Conservation (phyloP, 2,329 filamentous ascomycete species). For the Fusarium metavorans region DNA sequence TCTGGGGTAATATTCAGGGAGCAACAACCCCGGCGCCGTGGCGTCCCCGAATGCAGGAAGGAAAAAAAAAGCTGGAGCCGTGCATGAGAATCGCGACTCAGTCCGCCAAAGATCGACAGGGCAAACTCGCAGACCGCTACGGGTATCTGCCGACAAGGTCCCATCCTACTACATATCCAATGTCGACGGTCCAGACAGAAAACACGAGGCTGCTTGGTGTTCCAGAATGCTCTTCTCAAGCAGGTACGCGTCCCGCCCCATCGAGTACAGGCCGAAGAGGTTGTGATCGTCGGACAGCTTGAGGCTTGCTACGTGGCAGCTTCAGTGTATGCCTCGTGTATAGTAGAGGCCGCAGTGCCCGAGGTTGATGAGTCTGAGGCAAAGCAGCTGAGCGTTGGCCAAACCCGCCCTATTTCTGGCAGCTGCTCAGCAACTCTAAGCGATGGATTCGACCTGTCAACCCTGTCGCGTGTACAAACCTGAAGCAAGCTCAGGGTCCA, state of each 20-base stretch:
- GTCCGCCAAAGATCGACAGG: slow-evolving; percentile 12
- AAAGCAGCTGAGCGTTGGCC: not conserved
- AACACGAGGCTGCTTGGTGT: not conserved
- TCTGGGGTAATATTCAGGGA: slow-evolving; percentile 4
- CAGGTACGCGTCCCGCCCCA: slow-evolving; percentile 9
- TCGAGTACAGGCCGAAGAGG: not conserved
- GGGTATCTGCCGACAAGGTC: slow-evolving; percentile 7
- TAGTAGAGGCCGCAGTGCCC: not conserved
- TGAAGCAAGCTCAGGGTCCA: slow-evolving; percentile 7
- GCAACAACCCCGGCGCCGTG: not conserved
- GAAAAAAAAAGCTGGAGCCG: not conserved
- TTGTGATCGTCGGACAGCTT: not conserved
- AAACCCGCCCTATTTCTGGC: not conserved
- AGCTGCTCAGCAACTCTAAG: not conserved
- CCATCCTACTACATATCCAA: not conserved
- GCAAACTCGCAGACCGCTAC: not conserved
- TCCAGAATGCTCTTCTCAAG: not conserved
- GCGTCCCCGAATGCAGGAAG: not conserved
- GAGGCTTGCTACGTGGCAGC: slow-evolving; percentile 19
- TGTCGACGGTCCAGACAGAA: not conserved
- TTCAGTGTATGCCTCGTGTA: not conserved
- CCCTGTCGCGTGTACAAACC: not conserved
- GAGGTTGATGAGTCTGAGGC: not conserved
- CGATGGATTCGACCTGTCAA: slow-evolving; percentile 1
- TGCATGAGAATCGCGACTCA: slow-evolving; percentile 1